Evolutionary conservation across 73 alveolate genomes (phyloP), one percentile per base, ranked within the genome.

Genomic region (Blepharisma japonicum): DNA sequence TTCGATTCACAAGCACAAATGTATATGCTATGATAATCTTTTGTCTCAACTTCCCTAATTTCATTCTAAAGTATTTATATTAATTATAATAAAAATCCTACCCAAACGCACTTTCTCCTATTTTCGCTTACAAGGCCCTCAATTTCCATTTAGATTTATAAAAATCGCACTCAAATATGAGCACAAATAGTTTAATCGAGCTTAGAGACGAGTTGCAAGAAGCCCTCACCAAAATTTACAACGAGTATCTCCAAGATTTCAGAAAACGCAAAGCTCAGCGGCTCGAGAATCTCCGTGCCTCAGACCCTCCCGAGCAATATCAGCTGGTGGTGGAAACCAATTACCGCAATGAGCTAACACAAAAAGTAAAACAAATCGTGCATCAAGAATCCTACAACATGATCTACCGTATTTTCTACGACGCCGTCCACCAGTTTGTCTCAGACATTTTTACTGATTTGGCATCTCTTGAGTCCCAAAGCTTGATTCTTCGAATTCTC

Each of bases 271-370:
- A 61, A 25, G 18, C 39, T 9, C 74, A 18, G 50, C 39, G 74
- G 18, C 39, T 61, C 14, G 18, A 9, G 14, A 14, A 8, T 14
- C 14, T 9, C 39, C 18, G 23, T 25, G 47, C 74, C 2, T 11
- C 14, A 20, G 14, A 18, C 74, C 74, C 14, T 8, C n/a, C 23
- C 50, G 47, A n/a, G 2, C 49, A n/a, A 61, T n/a, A 61, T 2
- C 47, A 61, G 47, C 14, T 61, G 74, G 50, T 61, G 50, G 23
- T 61, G 5, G 74, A 61, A 61, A 61, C 14, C n/a, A 61, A 61
- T 25, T 61, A 61, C 47, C 23, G 74, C 46, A 61, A 61, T 61
- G 74, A 61, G 23, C 74, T 61, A 3, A 61, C 74, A 61, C 74
- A 61, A 61, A 61, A 61, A 25, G 74, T 61, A 0, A 61, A 61